Conservation (phyloP, 768 basidiomycete species). For the Scleroderma citrinum region DNA sequence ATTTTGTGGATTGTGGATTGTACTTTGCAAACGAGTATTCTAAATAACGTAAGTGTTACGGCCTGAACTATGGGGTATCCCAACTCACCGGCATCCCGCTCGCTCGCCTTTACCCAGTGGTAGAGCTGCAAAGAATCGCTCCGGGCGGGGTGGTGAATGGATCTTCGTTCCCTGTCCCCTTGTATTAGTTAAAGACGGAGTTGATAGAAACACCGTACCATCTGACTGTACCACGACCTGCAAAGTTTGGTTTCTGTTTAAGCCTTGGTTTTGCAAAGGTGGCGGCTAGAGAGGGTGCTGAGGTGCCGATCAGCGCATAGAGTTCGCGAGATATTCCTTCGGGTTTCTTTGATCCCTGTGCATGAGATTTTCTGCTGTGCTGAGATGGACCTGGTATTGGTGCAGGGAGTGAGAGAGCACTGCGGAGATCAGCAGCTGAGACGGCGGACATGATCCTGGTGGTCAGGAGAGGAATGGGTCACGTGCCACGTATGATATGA, state of each 20-base stretch:
- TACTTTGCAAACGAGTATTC: conserved; percentile 84
- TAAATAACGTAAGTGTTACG: conserved; percentile 18
- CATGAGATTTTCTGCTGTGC: conserved; percentile 38
- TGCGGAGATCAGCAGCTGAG: conserved; percentile 78
- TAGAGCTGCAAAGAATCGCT: conserved; percentile 59
- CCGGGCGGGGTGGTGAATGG: conserved; percentile 70
- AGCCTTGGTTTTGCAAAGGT: conserved; percentile 77
- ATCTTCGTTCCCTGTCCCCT: conserved; percentile 61
- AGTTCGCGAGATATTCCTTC: conserved; percentile 92
- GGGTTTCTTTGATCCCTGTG: conserved; percentile 53
- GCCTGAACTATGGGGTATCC: neutral
- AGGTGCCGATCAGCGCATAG: conserved; percentile 91
- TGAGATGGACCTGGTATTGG: conserved; percentile 36
- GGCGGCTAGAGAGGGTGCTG: conserved; percentile 78
- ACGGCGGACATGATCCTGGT: conserved; percentile 43
- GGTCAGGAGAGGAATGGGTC: neutral
- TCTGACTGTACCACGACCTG: conserved; percentile 54
- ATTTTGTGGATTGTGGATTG: conserved; percentile 58
- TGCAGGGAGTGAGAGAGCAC: conserved; percentile 65
- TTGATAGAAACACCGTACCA: conserved; percentile 61
- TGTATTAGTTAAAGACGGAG: neutral
- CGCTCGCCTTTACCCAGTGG: conserved; percentile 78
- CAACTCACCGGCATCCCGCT: conserved; percentile 49
- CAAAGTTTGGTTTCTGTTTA: conserved; percentile 80
- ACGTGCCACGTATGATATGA: no score